Conservation (phyloP, 768 basidiomycete species). For the Holtermanniella nyarrowii region DNA sequence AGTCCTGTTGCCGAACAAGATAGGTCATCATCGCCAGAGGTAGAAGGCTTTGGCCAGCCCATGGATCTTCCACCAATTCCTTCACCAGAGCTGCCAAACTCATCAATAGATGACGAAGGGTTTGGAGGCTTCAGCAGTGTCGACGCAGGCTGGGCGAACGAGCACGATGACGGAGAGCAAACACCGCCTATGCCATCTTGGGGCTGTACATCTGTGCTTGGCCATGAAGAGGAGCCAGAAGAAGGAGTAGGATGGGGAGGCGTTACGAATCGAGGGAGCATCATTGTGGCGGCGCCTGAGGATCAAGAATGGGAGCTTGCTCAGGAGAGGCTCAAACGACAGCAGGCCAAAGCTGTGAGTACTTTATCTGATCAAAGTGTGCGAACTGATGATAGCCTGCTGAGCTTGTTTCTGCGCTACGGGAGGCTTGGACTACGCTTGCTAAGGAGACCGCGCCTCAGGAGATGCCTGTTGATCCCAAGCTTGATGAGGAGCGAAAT, state of each 20-base stretch:
- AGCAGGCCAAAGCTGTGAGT: conserved; percentile 33
- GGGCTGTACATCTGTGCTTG: background rate
- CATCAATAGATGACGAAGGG: conserved; percentile 17
- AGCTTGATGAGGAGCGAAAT: conserved; percentile 15
- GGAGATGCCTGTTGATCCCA: conserved; percentile 10
- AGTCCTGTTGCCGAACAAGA: too few species aligned
- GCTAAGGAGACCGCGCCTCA: conserved; percentile 14
- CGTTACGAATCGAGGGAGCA: background rate
- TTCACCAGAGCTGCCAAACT: conserved; percentile 12
- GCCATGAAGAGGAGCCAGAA: conserved; percentile 6
- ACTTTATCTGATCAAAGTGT: background rate
- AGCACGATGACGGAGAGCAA: conserved; percentile 1
- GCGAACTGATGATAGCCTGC: conserved; percentile 13
- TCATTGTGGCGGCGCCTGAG: background rate
- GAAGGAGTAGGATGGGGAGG: conserved; percentile 25
- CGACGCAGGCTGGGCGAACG: conserved; percentile 13
- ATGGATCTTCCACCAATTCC: background rate
- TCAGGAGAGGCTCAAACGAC: conserved; percentile 20
- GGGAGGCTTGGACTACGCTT: conserved; percentile 10
- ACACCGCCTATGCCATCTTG: background rate
- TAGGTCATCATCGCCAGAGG: too few species aligned
- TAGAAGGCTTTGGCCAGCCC: background rate
- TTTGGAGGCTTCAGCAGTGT: conserved; percentile 14
- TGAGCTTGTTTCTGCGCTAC: conserved; percentile 16
- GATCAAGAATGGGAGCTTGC: conserved; percentile 38